Evolutionary conservation across 441 rosid genomes (phyloP).

Genomic region (Pelargonium citronellum): DNA sequence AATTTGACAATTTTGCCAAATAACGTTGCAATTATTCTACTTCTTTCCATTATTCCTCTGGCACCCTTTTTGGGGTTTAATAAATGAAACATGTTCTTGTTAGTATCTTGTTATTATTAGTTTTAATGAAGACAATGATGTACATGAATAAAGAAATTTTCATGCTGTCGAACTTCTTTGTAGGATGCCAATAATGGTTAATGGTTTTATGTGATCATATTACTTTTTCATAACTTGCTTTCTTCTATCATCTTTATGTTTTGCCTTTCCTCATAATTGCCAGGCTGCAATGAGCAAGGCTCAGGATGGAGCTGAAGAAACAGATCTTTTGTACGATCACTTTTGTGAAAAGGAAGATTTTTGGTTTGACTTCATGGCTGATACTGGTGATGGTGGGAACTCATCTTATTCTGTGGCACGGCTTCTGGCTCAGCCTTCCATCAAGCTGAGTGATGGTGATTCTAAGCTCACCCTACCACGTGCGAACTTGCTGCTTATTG

Average conservation of each 20-base stretch:
- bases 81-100: neutral
- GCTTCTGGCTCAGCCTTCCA: conserved; percentile 78
- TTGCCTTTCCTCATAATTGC: neutral
- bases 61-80: neutral
- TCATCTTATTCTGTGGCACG: conserved; percentile 83
- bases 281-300: conserved; percentile 89
- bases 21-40: neutral
- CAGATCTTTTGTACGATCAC: conserved; percentile 75
- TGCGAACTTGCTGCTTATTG: conserved; percentile 71
- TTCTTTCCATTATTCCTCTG: conserved; percentile 2
- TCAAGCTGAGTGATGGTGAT: conserved; percentile 40
- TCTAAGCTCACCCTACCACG: conserved; percentile 52
- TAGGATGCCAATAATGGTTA: neutral
- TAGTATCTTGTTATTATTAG: neutral
- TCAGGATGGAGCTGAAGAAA: conserved; percentile 42
- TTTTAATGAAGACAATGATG: neutral
- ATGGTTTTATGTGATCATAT: neutral
- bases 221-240: no score
- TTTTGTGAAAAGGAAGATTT: conserved; percentile 62
- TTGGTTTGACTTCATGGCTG: conserved; percentile 99
- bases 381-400: conserved; percentile 99
- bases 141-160: neutral
- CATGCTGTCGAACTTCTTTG: neutral
- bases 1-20: neutral
- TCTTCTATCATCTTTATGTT: no score